Conservation (phyloP, 176 grass and related monocot genomes). For the Phyllostachys edulis region DNA sequence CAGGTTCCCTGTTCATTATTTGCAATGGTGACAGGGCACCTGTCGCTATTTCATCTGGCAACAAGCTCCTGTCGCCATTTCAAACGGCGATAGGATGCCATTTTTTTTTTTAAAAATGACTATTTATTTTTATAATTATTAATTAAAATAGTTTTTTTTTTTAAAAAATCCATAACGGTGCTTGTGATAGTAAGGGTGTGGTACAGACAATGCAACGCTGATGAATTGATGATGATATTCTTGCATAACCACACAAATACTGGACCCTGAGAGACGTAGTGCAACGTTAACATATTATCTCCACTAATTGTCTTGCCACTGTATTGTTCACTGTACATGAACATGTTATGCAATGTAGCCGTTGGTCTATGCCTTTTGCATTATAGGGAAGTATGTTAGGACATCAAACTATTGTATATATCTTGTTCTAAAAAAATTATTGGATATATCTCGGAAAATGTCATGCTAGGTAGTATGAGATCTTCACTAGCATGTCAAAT, state of each 20-base stretch:
- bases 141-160: no score
- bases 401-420: not conserved
- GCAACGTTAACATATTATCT: not conserved
- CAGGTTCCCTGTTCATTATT: no score
- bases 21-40: no score
- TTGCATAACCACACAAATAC: not conserved
- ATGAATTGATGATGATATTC: not conserved
- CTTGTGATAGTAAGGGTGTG: not conserved
- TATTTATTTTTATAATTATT: no score
- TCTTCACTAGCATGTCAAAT: not conserved
- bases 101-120: no score
- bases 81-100: no score
- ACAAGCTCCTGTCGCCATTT: no score
- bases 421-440: not conserved
- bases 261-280: not conserved
- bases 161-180: no score
- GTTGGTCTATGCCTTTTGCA: not conserved
- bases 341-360: not conserved
- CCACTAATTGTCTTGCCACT: not conserved
- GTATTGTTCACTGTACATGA: not conserved
- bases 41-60: no score
- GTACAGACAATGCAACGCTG: not conserved
- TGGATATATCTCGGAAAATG: not conserved
- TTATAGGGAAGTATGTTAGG: not conserved
- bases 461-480: not conserved